Evolutionary conservation across 495 filamentous ascomycete species (phyloP).

Genomic region (Penicillium samsonianum): DNA sequence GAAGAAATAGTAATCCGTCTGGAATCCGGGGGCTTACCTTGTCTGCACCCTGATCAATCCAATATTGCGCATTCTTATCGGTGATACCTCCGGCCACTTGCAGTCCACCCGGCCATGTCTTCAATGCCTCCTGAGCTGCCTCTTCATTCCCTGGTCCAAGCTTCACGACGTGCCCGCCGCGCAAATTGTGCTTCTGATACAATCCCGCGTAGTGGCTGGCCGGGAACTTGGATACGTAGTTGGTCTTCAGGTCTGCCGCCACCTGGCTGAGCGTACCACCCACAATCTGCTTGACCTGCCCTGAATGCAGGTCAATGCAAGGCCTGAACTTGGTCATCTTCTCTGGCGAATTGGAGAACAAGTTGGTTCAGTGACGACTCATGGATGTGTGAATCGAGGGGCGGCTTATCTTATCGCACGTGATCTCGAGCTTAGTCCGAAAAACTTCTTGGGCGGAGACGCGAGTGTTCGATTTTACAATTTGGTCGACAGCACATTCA

Average conservation of each 20-base stretch:
- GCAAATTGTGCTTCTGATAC: conserved; percentile 70
- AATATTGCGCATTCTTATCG: conserved; percentile 76
- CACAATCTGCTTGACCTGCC: conserved; percentile 97
- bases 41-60: conserved; percentile 85
- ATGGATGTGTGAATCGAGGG: conserved; percentile 26
- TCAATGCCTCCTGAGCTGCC: conserved; percentile 74
- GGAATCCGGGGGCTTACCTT: conserved; percentile 62
- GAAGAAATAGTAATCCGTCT: conserved; percentile 3
- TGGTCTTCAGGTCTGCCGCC: conserved; percentile 73
- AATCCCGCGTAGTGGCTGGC: conserved; percentile 76
- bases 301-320: conserved; percentile 95
- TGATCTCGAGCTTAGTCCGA: conserved; percentile 28
- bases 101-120: conserved; percentile 70
- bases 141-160: conserved; percentile 83
- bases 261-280: conserved; percentile 81
- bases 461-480: conserved; percentile 4
- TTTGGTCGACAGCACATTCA: conserved; percentile 13
- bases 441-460: conserved; percentile 20
- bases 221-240: conserved; percentile 82
- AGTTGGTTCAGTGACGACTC: conserved; percentile 6
- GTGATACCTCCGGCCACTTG: conserved; percentile 93
- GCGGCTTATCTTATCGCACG: conserved; percentile 47
- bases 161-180: conserved; percentile 92
- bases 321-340: conserved; percentile 92
- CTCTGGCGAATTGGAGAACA: conserved; percentile 11